Base-by-base conservation (phyloP, 2,329 filamentous ascomycete species). In the Aureobasidium leucospermi region DNA sequence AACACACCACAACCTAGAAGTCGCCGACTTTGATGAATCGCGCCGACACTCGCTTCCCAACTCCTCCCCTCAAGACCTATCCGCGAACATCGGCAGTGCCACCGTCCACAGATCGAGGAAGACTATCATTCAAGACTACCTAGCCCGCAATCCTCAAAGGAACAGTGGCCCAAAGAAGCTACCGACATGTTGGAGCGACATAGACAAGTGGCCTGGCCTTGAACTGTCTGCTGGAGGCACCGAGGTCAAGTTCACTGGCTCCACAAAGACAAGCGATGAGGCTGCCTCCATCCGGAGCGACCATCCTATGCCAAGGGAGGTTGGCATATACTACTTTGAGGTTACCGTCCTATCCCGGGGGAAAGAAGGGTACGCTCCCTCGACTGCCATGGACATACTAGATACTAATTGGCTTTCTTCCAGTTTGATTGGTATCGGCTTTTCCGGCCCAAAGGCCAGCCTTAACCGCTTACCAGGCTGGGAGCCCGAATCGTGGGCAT, bases 301-400 rank as follows among this genome's bases (percentile, higher is more conserved):
- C 71, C 80, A 91, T 70, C 83, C 86, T 51, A 96, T 97, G 85
- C 91, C 94, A 4, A 81, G 85, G 38, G 88, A 96, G 68, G 94
- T 89, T 65, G 94, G 94, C 1, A 87, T 99, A 61, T 99, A 96
- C 73, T 99, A 99, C 72, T 99, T 85, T 69, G 94, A 99, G 68
- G 79, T 85, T 36, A 83, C 82, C 8, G 81, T 90, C 49, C 71
- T 86, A 53, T 82, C 84, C 7, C 84, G 85, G 67, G 83, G 82
- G 55, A 85, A 86, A 69, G 86, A 89, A 53, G 84, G 83, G 84
- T 85, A 77, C 64, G 80, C 67, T 55, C 48, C 58, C 46, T 39
- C 43, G n/a, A 57, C 11, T 28, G 5, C 46, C 15, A 41, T 38
- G 32, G 29, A 23, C 11, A 28, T 32, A 56, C 63, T 48, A 53